Base-by-base conservation (phyloP, 805 yeast species). In the Ogataea ganodermae region DNA sequence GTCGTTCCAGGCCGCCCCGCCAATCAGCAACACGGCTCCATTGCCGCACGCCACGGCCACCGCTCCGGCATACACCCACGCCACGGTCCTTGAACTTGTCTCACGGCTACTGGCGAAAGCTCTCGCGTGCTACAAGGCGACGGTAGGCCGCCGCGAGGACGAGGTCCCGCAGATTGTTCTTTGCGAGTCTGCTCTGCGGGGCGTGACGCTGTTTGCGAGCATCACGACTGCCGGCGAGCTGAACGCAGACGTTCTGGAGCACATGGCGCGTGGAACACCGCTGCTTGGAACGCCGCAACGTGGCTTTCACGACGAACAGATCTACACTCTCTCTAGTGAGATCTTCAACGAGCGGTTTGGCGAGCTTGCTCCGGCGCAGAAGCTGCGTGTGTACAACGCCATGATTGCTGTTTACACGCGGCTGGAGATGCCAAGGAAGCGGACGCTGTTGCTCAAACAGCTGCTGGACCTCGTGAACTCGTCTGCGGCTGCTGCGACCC, bases 91-190 rank as follows among this genome's bases (percentile, higher is more conserved):
- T 1, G 71, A 71, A 14, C 51, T 78, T 6, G 55, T 78, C 1
- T 55, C 63, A 23, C 65, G 67, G 18, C 62, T 78, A 3, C 65
- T 71, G 24, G 67, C 60, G 10, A 74, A 71, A 47, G 62, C 70
- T 3, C 46, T 76, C 6, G 70, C 57, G 39, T 79, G 60, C 57
- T 84, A 76, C 62, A 75, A 72, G 46, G 56, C 68, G 32, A 82
- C 92, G 31, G 70, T 79, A 4, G 62, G 71, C 32, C 82, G 78
- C 46, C 73, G 76, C 7, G 89, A 83, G 46, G 96, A 92, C 53
- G 79, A 79, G 53, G 91, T 85, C 0, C 97, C 98, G 0, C 92
- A 84, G 49, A 66, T 85, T 1, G 90, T 90, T 0, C 86, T 81
- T 53, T 80, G 86, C 35, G 96, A 89, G 53, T 74, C 84, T 1